Base-by-base conservation (phyloP, 1,284 basidiomycete genomes). In the Ustilago vetiveriae region DNA sequence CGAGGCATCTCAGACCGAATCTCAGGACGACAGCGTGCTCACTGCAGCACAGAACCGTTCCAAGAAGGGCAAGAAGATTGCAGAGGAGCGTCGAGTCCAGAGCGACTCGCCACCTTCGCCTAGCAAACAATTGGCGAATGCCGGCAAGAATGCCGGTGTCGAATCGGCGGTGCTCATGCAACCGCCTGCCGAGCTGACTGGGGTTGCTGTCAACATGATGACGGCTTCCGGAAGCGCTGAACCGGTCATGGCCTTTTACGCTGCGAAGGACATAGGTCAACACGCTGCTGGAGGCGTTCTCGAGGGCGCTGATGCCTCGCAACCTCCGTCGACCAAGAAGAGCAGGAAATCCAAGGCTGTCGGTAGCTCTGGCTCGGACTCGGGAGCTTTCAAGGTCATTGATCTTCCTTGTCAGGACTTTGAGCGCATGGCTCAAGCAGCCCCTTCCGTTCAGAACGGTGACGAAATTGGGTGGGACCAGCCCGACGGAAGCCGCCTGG, bases 401-500 rank as follows among this genome's bases (percentile, higher is more conserved):
- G 65, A 57, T 22, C 46, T 66, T 24, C 66, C 66, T 16, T 51
- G 66, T 35, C 59, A 64, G 21, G 55, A 70, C 19, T 70, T 70
- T 26, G 66, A 70, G 45, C 59, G 60, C 43, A 64, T 70, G 59
- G 44, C 56, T 32, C 42, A 53, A 32, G 43, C 46, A 1, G 17
- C 52, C 10, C 56, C 66, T 3, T 55, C 56, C 5, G 52, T 64
- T 5, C 67, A 70, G 48, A 65, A 70, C 38, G 60, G 62, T 42
- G 66, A 64, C 40, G 55, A 63, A 41, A 62, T 60, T 14, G 76
- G 71, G n/a, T 81, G 78, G 78, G 76, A 81, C 22, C 70, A 69
- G 57, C 62, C 75, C 6, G 78, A 81, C 36, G 79, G 79, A 8
- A 76, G 76, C 26, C 64, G 76, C 11, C 55, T 80, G 16, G 77